These are phyloP conservation scores for Pseudogymnoascus sp. DNA, from an alignment of 2,329 filamentous ascomycete species.

Conservation along the genomic window DNA sequence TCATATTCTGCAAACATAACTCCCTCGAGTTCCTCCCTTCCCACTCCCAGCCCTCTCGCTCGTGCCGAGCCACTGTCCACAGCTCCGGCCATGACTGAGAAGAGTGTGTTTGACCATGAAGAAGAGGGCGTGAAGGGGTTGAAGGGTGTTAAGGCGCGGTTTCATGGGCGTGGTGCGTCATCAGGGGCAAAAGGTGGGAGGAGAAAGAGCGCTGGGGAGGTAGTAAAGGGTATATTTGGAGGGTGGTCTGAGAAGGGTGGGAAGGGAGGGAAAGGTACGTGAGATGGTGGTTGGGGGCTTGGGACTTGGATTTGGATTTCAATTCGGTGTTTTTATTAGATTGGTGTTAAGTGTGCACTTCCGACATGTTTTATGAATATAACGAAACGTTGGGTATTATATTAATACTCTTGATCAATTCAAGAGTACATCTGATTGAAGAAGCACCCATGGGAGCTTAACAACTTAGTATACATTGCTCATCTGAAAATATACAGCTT, in stretches of 20 bases:
- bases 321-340: not conserved
- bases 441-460: not conserved
- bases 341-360: not conserved
- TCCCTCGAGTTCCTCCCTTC: not conserved
- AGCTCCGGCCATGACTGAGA: not conserved
- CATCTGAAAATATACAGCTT: constrained; percentile 3
- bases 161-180: not conserved
- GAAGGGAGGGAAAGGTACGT: not conserved
- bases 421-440: not conserved
- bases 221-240: not conserved
- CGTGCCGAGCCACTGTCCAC: not conserved
- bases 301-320: not conserved
- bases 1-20: not conserved
- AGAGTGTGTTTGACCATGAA: not conserved
- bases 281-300: not conserved
- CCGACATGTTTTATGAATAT: not conserved
- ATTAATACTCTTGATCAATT: not conserved
- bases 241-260: not conserved
- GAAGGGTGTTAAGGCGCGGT: not conserved
- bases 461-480: not conserved
- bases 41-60: not conserved
- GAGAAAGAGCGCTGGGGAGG: not conserved
- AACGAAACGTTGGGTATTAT: not conserved
- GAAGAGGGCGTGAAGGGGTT: not conserved
- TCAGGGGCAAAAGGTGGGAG: not conserved